Percentiles rank a stretch among this genome's conserved stretches.
phyloP scores from a whole-genome alignment of 1,284 basidiomycete genomes.

The Sutorius eximius region DNA sequence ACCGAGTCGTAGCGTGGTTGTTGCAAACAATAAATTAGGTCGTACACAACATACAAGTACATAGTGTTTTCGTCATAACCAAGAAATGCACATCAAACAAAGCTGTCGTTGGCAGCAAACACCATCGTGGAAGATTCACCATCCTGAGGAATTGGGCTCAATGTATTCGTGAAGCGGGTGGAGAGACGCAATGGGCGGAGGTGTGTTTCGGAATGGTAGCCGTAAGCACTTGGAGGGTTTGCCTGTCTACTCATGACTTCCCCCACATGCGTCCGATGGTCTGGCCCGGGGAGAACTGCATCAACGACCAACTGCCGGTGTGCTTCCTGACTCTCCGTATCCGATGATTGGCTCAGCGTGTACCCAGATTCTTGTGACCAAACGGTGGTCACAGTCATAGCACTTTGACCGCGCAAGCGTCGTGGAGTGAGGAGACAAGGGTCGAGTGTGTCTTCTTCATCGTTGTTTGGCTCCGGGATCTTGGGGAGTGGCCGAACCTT shows the following conservation, averaged over 20 bases:
- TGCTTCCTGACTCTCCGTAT: constrained; percentile 9
- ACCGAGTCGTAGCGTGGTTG: background rate
- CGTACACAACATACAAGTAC: background rate
- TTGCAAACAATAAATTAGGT: background rate
- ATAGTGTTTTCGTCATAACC: background rate
- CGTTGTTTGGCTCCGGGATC: background rate
- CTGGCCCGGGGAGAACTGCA: background rate
- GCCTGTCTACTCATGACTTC: background rate
- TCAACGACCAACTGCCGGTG: background rate
- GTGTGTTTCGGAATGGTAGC: background rate
- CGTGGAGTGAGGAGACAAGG: background rate
- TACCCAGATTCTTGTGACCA: constrained; percentile 30
- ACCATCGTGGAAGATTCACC: background rate
- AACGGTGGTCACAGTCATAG: constrained; percentile 16
- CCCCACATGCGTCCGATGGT: background rate
- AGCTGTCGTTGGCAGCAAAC: constrained; percentile 1
- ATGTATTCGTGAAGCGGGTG: constrained; percentile 2
- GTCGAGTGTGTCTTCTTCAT: constrained; percentile 5
- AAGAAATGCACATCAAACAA: constrained; percentile 4
- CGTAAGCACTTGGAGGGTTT: background rate
- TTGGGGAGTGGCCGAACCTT: constrained; percentile 11
- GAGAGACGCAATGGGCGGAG: constrained; percentile 5
- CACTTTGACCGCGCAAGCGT: background rate
- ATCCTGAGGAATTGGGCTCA: constrained; percentile 1
- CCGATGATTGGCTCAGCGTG: background rate